A percentile compares a stretch with the other conserved stretches of the same genome.
These are phyloP conservation scores for Anisogramma anomala DNA, from an alignment of 2,329 filamentous ascomycete genomes.

Conservation along the genomic window DNA sequence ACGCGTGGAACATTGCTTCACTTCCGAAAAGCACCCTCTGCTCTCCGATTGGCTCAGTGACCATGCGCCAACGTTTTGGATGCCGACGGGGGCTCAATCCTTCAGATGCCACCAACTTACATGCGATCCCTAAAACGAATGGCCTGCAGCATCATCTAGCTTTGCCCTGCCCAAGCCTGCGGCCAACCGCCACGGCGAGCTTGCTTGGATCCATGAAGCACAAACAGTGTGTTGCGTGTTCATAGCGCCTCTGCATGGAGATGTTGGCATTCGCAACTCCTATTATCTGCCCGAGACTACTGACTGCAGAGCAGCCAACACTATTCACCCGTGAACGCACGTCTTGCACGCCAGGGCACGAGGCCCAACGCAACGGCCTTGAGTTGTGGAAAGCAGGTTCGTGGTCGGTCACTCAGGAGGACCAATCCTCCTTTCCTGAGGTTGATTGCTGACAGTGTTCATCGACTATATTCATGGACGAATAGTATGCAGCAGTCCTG, in stretches of 20 bases:
- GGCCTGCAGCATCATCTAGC: too few relatives aligned
- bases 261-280: too few relatives aligned
- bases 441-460: not conserved
- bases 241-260: too few relatives aligned
- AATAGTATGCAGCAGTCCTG: not conserved
- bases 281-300: too few relatives aligned
- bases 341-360: not conserved
- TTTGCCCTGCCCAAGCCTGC: too few relatives aligned
- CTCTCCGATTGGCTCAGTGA: slow-evolving; percentile 3
- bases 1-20: not conserved
- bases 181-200: too few relatives aligned
- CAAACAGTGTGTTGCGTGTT: too few relatives aligned
- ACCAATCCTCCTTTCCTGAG: not conserved
- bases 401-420: not conserved
- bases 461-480: not conserved
- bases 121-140: too few relatives aligned
- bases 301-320: too few relatives aligned
- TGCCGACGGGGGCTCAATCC: slow-evolving; percentile 7
- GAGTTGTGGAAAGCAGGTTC: not conserved
- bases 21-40: not conserved
- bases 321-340: too few relatives aligned
- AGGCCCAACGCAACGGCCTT: not conserved
- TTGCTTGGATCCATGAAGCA: too few relatives aligned
- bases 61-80: slow-evolving; percentile 10
- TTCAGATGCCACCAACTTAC: slow-evolving; percentile 1